A percentile compares a stretch with the other conserved stretches of the same genome.
phyloP scores from a whole-genome alignment of 352 stramenopile species.

The Thalassiosira oceanica region DNA sequence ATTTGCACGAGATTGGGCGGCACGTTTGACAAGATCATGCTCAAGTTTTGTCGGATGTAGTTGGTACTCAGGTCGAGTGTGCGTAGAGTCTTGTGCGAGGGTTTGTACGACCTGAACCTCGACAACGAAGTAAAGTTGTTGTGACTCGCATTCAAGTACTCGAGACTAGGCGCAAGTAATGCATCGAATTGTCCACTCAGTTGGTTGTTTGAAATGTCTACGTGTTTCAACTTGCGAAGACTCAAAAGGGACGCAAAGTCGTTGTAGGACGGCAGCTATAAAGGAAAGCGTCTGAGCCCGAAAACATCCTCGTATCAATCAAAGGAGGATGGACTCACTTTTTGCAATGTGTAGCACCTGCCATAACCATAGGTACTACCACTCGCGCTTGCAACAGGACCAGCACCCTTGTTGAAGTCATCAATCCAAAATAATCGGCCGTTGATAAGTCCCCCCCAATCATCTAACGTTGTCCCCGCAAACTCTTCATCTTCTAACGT shows the following conservation, averaged over 20 bases:
- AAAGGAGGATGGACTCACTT: no score
- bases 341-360: no score
- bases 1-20: constrained; percentile 20
- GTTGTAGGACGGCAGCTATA: no score
- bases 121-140: constrained; percentile 18
- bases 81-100: constrained; percentile 10
- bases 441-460: no score
- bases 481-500: no score
- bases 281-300: no score
- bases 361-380: neutral
- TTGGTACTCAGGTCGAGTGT: constrained; percentile 30
- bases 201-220: constrained; percentile 32
- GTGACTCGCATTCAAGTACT: constrained; percentile 28
- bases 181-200: constrained; percentile 20
- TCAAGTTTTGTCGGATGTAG: constrained; percentile 14
- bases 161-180: constrained; percentile 6
- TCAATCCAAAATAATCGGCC: no score
- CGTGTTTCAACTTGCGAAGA: neutral
- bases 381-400: constrained; percentile 1
- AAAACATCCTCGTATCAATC: no score
- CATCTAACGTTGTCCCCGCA: no score
- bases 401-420: no score
- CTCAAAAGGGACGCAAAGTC: neutral
- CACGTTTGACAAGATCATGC: constrained; percentile 6
- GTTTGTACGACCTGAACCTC: constrained; percentile 14